phyloP scores from a whole-genome alignment of 2,329 filamentous ascomycete species.

The Alternaria conjuncta region DNA sequence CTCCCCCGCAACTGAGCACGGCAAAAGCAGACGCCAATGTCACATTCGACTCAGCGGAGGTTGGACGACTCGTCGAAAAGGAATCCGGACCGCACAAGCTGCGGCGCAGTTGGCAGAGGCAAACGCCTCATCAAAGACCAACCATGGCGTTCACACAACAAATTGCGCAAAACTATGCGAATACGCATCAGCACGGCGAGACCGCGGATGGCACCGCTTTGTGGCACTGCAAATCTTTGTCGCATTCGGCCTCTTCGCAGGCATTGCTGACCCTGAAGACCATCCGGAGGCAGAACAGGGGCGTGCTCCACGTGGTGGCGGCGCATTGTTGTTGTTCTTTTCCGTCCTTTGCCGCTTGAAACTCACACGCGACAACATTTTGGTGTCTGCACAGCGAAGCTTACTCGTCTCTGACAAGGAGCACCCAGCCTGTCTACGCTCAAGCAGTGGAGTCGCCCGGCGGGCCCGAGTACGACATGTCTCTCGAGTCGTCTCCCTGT shows the following conservation, averaged over 20 bases:
- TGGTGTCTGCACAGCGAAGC: not conserved
- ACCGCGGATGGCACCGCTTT: conserved; percentile 22
- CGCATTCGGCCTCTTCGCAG: conserved; percentile 22
- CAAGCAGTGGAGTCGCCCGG: not conserved
- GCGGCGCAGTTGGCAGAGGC: conserved; percentile 7
- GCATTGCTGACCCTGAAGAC: conserved; percentile 13
- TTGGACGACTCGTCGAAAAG: conserved; percentile 3
- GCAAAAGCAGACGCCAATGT: conserved; percentile 12
- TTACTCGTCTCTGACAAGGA: conserved; percentile 5
- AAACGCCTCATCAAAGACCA: conserved; percentile 6
- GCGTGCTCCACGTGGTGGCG: conserved; percentile 30
- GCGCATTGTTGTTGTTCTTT: conserved; percentile 6
- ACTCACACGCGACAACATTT: conserved; percentile 19
- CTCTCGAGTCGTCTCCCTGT: conserved; percentile 9
- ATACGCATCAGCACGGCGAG: conserved; percentile 10
- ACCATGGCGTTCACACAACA: conserved; percentile 3
- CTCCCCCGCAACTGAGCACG: conserved; percentile 20
- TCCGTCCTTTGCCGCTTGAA: conserved; percentile 15
- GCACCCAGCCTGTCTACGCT: not conserved
- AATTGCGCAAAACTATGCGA: conserved; percentile 12
- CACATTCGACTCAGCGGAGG: not conserved
- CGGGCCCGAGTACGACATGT: not conserved
- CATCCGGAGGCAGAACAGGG: conserved; percentile 2
- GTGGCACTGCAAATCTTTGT: conserved; percentile 21
- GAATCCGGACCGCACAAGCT: conserved; percentile 9